These are phyloP conservation scores for Ogataea saltuana DNA, from an alignment of 805 yeast genomes.

Conservation along the genomic window DNA sequence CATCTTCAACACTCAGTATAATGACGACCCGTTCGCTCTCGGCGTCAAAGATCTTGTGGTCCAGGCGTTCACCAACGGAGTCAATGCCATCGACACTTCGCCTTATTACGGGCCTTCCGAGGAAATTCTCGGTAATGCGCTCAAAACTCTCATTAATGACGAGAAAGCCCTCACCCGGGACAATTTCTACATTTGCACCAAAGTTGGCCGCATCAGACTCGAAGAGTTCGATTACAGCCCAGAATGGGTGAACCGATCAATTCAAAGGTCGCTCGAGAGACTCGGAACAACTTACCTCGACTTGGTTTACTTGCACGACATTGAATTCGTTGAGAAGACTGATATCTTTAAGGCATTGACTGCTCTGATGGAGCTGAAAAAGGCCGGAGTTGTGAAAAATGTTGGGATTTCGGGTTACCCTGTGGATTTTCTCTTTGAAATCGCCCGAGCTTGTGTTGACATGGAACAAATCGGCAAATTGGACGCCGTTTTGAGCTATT, in stretches of 20 bases:
- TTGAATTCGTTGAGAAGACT: slow-evolving; percentile 68
- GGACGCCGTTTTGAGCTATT: slow-evolving; percentile 77
- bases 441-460: slow-evolving; percentile 43
- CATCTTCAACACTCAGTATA: slow-evolving; percentile 78
- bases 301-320: slow-evolving; percentile 83
- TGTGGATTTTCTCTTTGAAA: slow-evolving; percentile 58
- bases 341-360: slow-evolving; percentile 62
- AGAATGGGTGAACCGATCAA: slow-evolving; percentile 58
- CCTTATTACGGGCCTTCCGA: slow-evolving; percentile 95
- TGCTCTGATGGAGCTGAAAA: slow-evolving; percentile 58
- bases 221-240: slow-evolving; percentile 77
- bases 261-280: slow-evolving; percentile 65
- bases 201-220: slow-evolving; percentile 74
- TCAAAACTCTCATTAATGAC: slow-evolving; percentile 39
- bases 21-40: slow-evolving; percentile 61
- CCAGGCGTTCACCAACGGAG: slow-evolving; percentile 64
- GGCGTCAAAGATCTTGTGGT: slow-evolving; percentile 59
- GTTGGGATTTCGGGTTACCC: slow-evolving; percentile 91
- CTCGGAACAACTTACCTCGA: slow-evolving; percentile 72
- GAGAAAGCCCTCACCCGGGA: slow-evolving; percentile 54
- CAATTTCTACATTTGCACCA: slow-evolving; percentile 71
- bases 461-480: slow-evolving; percentile 55
- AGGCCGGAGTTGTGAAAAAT: slow-evolving; percentile 59
- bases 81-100: slow-evolving; percentile 83
- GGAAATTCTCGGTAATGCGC: slow-evolving; percentile 65